phyloP scores from a whole-genome alignment of 495 filamentous ascomycete species.

The Penicillium alfredii region DNA sequence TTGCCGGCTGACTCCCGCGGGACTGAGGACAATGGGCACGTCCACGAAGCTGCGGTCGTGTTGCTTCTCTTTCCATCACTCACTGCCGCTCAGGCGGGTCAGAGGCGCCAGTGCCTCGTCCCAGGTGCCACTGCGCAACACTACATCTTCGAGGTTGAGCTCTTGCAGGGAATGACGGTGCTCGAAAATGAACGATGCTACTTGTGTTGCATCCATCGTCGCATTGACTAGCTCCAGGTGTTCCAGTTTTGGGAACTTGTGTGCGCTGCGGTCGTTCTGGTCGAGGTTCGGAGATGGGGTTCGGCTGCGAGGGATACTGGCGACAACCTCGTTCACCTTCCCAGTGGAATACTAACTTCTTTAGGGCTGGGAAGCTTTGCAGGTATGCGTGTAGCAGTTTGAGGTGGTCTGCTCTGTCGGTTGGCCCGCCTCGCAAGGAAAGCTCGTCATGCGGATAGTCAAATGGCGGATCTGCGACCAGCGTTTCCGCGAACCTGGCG shows the following conservation, averaged over 20 bases:
- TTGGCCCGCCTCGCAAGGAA: conserved; percentile 47
- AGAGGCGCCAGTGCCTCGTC: conserved; percentile 68
- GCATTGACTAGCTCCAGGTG: conserved; percentile 62
- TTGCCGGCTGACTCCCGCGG: conserved; percentile 10
- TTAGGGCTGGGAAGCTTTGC: conserved; percentile 54
- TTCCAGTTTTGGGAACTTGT: conserved; percentile 53
- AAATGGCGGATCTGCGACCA: conserved; percentile 71
- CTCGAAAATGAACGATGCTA: conserved; percentile 51
- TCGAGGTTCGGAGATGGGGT: conserved; percentile 43
- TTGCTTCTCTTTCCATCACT: conserved; percentile 44
- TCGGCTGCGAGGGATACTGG: conserved; percentile 62
- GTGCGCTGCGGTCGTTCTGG: conserved; percentile 44
- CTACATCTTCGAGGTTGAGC: conserved; percentile 66
- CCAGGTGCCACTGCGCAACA: conserved; percentile 61
- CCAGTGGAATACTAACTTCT: conserved; percentile 65
- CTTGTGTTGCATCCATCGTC: conserved; percentile 59
- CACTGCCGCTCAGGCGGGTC: conserved; percentile 48
- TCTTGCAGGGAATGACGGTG: conserved; percentile 61
- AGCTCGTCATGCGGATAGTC: conserved; percentile 59
- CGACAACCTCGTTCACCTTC: conserved; percentile 57
- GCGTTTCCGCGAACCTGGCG: conserved; percentile 53
- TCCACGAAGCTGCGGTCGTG: conserved; percentile 33
- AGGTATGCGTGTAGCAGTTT: conserved; percentile 72
- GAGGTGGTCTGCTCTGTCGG: conserved; percentile 64
- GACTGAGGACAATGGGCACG: conserved; percentile 30